Evolutionary conservation across 2,329 filamentous ascomycete genomes (phyloP).

Genomic region (Falciphora oryzae): DNA sequence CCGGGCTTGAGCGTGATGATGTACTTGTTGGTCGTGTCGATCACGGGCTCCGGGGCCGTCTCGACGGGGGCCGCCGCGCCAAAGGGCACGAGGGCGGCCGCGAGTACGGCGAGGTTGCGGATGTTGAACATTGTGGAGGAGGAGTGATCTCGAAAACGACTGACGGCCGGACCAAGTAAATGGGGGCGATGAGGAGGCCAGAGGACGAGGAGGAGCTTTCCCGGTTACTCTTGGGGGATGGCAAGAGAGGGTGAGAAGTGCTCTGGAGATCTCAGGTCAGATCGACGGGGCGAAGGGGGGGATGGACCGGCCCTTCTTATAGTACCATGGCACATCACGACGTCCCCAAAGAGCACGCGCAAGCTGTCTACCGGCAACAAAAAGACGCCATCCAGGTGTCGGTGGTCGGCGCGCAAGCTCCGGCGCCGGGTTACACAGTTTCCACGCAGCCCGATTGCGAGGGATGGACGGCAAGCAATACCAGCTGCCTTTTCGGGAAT

Average conservation of each 20-base stretch:
- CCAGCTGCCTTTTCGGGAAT: not conserved
- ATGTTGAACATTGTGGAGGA: constrained; percentile 7
- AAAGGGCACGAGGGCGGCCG: constrained; percentile 9
- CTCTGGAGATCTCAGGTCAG: not conserved
- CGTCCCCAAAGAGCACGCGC: too few relatives aligned
- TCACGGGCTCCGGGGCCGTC: not conserved
- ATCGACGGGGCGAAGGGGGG: not conserved
- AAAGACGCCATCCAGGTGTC: not conserved
- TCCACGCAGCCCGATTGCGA: too few relatives aligned
- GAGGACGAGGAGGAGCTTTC: not conserved
- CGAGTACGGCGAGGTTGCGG: constrained; percentile 9
- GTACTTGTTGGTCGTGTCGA: constrained; percentile 8
- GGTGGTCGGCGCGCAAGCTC: not conserved
- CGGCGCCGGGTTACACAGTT: not conserved
- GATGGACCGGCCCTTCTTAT: not conserved
- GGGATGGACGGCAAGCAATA: not conserved
- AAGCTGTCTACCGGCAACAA: too few relatives aligned
- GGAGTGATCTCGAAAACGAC: not conserved
- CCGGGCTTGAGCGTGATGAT: constrained; percentile 16
- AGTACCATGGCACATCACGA: not conserved
- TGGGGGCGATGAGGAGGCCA: not conserved
- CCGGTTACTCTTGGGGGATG: not conserved
- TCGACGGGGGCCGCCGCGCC: constrained; percentile 5
- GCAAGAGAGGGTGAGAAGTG: not conserved
- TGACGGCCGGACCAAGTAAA: not conserved